phyloP scores from a whole-genome alignment of 2,329 filamentous ascomycete species.

The Phoma sp. region DNA sequence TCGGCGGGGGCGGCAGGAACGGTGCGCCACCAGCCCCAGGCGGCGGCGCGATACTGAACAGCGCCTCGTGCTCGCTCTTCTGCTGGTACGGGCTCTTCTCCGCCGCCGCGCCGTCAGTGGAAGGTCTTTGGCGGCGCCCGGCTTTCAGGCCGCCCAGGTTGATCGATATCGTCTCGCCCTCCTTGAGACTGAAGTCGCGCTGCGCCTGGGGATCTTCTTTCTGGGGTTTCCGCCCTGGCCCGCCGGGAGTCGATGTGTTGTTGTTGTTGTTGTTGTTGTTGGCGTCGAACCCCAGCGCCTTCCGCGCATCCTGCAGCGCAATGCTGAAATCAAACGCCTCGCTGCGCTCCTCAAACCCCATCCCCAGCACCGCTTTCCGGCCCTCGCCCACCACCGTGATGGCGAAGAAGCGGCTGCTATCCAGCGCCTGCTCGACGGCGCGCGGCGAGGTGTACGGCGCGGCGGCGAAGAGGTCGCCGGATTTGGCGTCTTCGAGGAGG shows the following conservation, averaged over 20 bases:
- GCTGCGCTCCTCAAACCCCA: conserved; percentile 85
- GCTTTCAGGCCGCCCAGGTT: conserved; percentile 67
- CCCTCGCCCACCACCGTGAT: conserved; percentile 78
- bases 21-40: conserved; percentile 53
- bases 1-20: conserved; percentile 71
- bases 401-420: conserved; percentile 85
- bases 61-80: conserved; percentile 52
- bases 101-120: conserved; percentile 32
- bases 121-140: conserved; percentile 48
- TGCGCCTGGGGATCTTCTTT: conserved; percentile 56
- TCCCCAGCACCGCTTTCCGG: conserved; percentile 77
- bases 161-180: conserved; percentile 86
- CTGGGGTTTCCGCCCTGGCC: conserved; percentile 33
- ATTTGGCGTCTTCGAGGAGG: conserved; percentile 76
- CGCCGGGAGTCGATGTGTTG: conserved; percentile 49
- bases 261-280: no score
- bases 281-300: conserved; percentile 67
- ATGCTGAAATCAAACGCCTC: conserved; percentile 88
- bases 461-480: conserved; percentile 80
- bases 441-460: conserved; percentile 72
- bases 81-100: conserved; percentile 47
- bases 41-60: conserved; percentile 79
- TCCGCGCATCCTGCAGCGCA: conserved; percentile 76
- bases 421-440: conserved; percentile 77
- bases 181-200: conserved; percentile 83